Percentiles rank a stretch among this genome's conserved stretches.
phyloP scores from a whole-genome alignment of 768 basidiomycete species.

The Leccinum variicolor region DNA sequence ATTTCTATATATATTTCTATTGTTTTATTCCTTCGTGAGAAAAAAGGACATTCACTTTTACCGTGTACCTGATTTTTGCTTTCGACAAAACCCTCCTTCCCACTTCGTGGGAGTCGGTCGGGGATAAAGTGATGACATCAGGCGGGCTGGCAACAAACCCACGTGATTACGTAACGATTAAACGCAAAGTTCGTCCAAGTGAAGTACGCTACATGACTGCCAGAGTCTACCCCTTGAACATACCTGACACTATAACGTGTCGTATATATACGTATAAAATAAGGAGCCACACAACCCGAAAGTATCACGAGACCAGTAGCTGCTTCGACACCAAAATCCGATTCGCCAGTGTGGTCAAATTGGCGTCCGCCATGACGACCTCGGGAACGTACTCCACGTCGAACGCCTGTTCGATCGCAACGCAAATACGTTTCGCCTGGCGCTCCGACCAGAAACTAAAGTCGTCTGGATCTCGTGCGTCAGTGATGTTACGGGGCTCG shows the following conservation, averaged over 20 bases:
- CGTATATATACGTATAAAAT: not conserved
- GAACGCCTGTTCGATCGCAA: conserved; percentile 76
- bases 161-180: no score
- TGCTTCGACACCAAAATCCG: conserved; percentile 78
- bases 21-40: no score
- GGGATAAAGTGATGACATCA: no score
- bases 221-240: no score
- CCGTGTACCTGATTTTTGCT: no score
- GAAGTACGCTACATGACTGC: no score
- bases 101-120: no score
- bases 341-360: conserved; percentile 79
- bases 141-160: no score
- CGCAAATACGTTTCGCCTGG: conserved; percentile 88
- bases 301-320: conserved; percentile 36
- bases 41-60: no score
- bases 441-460: conserved; percentile 90
- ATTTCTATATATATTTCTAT: no score
- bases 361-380: conserved; percentile 92
- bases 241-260: not conserved
- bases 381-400: conserved; percentile 86
- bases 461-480: conserved; percentile 72
- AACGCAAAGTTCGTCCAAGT: no score
- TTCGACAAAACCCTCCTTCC: no score
- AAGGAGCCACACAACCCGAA: not conserved
- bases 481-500: conserved; percentile 12